Conservation (phyloP, 768 basidiomycete genomes). For the Saitozyma sp. region DNA sequence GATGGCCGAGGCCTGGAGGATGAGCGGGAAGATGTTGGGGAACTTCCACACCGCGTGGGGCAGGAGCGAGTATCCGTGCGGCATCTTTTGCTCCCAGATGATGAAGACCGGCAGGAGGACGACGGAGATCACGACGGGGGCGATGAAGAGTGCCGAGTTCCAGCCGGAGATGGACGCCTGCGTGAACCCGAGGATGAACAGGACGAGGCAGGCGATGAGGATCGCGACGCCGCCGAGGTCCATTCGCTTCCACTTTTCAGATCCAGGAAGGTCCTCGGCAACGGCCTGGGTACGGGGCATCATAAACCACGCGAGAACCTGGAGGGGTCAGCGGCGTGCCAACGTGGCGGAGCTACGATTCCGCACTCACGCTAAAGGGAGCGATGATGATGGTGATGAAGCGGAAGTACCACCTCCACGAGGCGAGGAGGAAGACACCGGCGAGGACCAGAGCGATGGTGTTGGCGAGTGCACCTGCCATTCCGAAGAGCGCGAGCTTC, state of each 20-base stretch:
- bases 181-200: constrained; percentile 49
- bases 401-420: constrained; percentile 51
- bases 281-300: constrained; percentile 43
- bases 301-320: constrained; percentile 42
- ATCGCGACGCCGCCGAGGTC: constrained; percentile 43
- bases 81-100: constrained; percentile 38
- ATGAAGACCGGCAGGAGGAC: constrained; percentile 38
- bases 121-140: constrained; percentile 43
- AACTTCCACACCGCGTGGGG: constrained; percentile 41
- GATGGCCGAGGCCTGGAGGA: constrained; percentile 39
- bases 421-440: constrained; percentile 45
- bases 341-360: not conserved
- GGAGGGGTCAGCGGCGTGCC: constrained; percentile 17
- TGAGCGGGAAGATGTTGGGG: constrained; percentile 47
- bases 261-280: constrained; percentile 36
- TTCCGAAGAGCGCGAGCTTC: constrained; percentile 47
- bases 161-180: constrained; percentile 44
- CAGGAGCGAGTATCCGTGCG: constrained; percentile 38
- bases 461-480: constrained; percentile 44
- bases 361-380: not conserved
- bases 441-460: constrained; percentile 44
- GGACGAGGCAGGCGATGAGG: constrained; percentile 37
- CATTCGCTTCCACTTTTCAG: constrained; percentile 44
- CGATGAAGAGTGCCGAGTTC: constrained; percentile 42
- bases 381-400: constrained; percentile 40